Conservation (phyloP, 2,329 filamentous ascomycete genomes). For the Pseudogymnoascus sp. region DNA sequence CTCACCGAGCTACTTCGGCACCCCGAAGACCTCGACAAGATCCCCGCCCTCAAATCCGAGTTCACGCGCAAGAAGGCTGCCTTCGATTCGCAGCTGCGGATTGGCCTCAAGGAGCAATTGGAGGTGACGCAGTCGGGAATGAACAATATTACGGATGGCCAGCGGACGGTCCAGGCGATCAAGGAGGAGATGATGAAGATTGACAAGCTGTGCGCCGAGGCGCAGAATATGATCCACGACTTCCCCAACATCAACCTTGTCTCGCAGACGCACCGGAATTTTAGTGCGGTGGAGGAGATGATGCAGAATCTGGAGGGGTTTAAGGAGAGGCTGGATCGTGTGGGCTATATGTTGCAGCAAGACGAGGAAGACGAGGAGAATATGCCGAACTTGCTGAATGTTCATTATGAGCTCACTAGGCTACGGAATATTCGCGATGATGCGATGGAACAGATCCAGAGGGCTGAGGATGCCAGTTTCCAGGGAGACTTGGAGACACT, state of each 20-base stretch:
- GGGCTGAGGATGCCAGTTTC: slow-evolving; percentile 62
- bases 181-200: slow-evolving; percentile 99
- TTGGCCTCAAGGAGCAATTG: slow-evolving; percentile 82
- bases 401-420: slow-evolving; percentile 87
- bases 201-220: slow-evolving; percentile 92
- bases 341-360: slow-evolving; percentile 71
- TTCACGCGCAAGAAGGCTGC: slow-evolving; percentile 90
- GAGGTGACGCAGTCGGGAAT: slow-evolving; percentile 93
- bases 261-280: slow-evolving; percentile 92
- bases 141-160: slow-evolving; percentile 77
- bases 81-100: slow-evolving; percentile 82
- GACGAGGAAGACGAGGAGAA: slow-evolving; percentile 81
- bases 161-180: slow-evolving; percentile 84
- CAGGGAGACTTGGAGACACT: slow-evolving; percentile 82
- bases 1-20: slow-evolving; percentile 89
- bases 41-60: slow-evolving; percentile 78
- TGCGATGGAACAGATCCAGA: slow-evolving; percentile 90
- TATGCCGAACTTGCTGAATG: slow-evolving; percentile 82
- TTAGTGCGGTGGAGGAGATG: slow-evolving; percentile 89
- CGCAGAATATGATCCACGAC: slow-evolving; percentile 94
- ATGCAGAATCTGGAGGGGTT: slow-evolving; percentile 84
- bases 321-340: slow-evolving; percentile 62
- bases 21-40: slow-evolving; percentile 96
- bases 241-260: slow-evolving; percentile 88
- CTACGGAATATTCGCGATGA: slow-evolving; percentile 91